Base-by-base conservation (phyloP, 352 stramenopile genomes). In the Phytophthora podocarpi region DNA sequence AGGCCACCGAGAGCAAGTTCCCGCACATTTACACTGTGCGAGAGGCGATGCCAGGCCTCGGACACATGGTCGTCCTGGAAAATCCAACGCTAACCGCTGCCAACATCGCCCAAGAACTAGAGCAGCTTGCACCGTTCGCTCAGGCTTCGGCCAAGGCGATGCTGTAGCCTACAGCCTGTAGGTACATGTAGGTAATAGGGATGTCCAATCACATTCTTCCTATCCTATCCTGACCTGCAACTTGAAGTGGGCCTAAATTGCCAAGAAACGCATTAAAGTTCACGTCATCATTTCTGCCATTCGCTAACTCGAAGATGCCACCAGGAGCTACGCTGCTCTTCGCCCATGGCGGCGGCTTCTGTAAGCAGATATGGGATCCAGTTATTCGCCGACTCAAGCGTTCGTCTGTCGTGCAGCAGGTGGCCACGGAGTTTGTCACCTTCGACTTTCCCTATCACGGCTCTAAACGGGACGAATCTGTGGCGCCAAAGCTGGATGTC, bases 301-400 rank as follows among this genome's bases (percentile, higher is more conserved):
- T n/a, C n/a, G n/a, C n/a, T n/a, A n/a, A n/a, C n/a, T n/a, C n/a
- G n/a, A n/a, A n/a, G n/a, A n/a, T n/a, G n/a, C n/a, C n/a, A n/a
- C n/a, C n/a, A n/a, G n/a, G n/a, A n/a, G n/a, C n/a, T n/a, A 77
- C 71, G 39, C 40, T 82, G 36, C 40, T 86, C 24, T 82, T 86
- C 49, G 67, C 56, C 0, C 76, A 86, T 50, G 76, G 71, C 21
- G 48, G 59, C 0, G 64, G 72, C 12, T 84, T 84, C 36, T 82
- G 71, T 28, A 78, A 83, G 35, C 71, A 82, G 4, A 71, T 50
- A 0, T 87, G 77, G 77, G 37, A 72, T n/a, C 74, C 77, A 3
- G 82, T 84, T 50, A 63, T 23, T 82, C 1, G 42, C 54, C n/a
- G 49, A 51, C 20, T 64, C 67, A 3, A 45, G 39, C 24, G 20